A percentile compares a stretch with the other conserved stretches of the same genome.
phyloP scores from a whole-genome alignment of 2,329 filamentous ascomycete genomes.

The Dendryphion nanum region DNA sequence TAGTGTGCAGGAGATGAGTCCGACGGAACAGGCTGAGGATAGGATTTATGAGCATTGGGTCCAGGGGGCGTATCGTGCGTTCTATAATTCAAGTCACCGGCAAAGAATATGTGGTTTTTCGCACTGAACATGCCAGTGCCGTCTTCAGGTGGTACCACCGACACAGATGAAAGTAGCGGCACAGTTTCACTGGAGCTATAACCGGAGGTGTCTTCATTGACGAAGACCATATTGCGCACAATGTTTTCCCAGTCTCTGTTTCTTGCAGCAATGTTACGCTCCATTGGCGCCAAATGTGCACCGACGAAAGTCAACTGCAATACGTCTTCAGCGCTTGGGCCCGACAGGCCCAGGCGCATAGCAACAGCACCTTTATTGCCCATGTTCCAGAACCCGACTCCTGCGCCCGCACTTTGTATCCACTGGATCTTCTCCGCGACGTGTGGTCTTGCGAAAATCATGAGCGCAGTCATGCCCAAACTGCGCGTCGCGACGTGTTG shows the following conservation, averaged over 20 bases:
- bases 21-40: slow-evolving; percentile 60
- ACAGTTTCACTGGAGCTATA: slow-evolving; percentile 32
- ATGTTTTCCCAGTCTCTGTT: slow-evolving; percentile 90
- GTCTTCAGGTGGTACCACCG: slow-evolving; percentile 37
- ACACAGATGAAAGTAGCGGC: slow-evolving; percentile 25
- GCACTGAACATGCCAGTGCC: slow-evolving; percentile 69
- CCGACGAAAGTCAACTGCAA: slow-evolving; percentile 81
- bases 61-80: slow-evolving; percentile 67
- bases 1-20: slow-evolving; percentile 58
- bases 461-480: slow-evolving; percentile 84
- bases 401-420: slow-evolving; percentile 77
- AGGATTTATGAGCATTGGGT: slow-evolving; percentile 54
- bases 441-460: slow-evolving; percentile 73
- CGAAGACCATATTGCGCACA: slow-evolving; percentile 76
- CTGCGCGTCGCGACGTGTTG: slow-evolving; percentile 69
- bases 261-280: slow-evolving; percentile 69
- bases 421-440: slow-evolving; percentile 58
- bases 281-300: slow-evolving; percentile 86
- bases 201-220: slow-evolving; percentile 31
- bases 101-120: slow-evolving; percentile 76
- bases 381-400: slow-evolving; percentile 83
- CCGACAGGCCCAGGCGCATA: slow-evolving; percentile 63
- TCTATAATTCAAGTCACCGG: slow-evolving; percentile 93
- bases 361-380: slow-evolving; percentile 95
- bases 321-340: slow-evolving; percentile 37